These are phyloP conservation scores for Alternaria postmessia DNA, from an alignment of 2,329 filamentous ascomycete species.

Conservation along the genomic window DNA sequence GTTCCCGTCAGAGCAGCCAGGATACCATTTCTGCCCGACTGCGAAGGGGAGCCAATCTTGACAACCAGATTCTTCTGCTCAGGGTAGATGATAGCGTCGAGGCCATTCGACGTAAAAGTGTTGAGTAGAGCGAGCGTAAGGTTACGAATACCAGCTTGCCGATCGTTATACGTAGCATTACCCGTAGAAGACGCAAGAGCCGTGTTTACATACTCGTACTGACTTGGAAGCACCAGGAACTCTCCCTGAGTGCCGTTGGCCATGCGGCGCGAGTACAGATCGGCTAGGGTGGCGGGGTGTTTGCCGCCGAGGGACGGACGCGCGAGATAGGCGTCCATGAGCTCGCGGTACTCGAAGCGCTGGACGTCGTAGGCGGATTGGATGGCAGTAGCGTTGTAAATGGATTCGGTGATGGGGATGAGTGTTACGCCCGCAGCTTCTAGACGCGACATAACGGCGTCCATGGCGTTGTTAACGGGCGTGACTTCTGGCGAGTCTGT, in stretches of 20 bases:
- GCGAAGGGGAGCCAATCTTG: slow-evolving; percentile 63
- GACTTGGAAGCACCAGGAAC: slow-evolving; percentile 67
- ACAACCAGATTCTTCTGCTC: slow-evolving; percentile 71
- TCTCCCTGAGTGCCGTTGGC: slow-evolving; percentile 49
- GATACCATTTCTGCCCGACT: slow-evolving; percentile 68
- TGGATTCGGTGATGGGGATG: slow-evolving; percentile 58
- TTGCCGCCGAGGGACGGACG: slow-evolving; percentile 53
- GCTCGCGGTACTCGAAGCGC: slow-evolving; percentile 65
- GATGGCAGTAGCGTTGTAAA: slow-evolving; percentile 64
- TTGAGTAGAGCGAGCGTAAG: slow-evolving; percentile 61
- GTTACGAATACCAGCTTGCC: slow-evolving; percentile 59
- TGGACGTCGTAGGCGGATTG: slow-evolving; percentile 64
- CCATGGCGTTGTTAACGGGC: slow-evolving; percentile 65
- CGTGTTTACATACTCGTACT: slow-evolving; percentile 64
- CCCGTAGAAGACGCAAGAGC: slow-evolving; percentile 61
- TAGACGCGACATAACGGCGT: slow-evolving; percentile 57
- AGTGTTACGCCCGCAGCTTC: slow-evolving; percentile 58
- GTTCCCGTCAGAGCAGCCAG: slow-evolving; percentile 62
- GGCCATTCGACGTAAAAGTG: slow-evolving; percentile 59
- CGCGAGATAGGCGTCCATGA: slow-evolving; percentile 64
- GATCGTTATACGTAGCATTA: slow-evolving; percentile 59
- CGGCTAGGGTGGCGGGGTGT: slow-evolving; percentile 57
- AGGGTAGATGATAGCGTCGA: slow-evolving; percentile 70
- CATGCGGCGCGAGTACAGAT: slow-evolving; percentile 57
- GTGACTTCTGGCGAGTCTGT: slow-evolving; percentile 61